Percentiles rank a stretch among this genome's conserved stretches.
Conservation (phyloP, 495 filamentous ascomycete genomes). For the Xylaria venustula region DNA sequence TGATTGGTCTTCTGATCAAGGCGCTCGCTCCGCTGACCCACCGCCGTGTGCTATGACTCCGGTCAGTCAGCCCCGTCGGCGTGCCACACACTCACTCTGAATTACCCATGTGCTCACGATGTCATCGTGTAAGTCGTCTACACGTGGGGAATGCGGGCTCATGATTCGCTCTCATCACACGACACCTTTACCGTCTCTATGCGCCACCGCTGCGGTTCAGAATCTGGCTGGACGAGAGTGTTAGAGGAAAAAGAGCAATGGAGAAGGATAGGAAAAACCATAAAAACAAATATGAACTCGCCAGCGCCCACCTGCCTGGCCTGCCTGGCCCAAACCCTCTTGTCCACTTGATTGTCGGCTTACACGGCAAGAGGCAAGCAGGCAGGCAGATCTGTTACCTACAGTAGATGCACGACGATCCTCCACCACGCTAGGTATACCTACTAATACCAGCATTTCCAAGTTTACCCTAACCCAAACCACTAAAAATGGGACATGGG, state of each 20-base stretch:
- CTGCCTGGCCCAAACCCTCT: neutral
- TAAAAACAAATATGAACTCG: neutral
- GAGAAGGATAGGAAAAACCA: neutral
- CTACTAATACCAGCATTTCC: too few relatives aligned
- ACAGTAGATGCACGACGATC: too few relatives aligned
- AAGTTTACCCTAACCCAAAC: too few relatives aligned
- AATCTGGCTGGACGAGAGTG: neutral
- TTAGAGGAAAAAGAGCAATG: neutral
- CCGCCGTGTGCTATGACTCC: neutral
- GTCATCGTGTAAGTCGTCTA: conserved; percentile 9
- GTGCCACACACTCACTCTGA: neutral
- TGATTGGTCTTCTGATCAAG: conserved; percentile 3
- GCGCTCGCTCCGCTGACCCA: conserved; percentile 8
- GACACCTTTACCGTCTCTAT: neutral
- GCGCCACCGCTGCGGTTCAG: neutral
- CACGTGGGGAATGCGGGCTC: conserved; percentile 27
- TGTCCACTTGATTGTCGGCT: neutral
- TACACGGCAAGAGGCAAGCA: neutral
- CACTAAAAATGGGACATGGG: too few relatives aligned
- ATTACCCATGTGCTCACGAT: conserved; percentile 2
- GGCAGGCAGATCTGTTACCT: too few relatives aligned
- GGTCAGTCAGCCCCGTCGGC: neutral
- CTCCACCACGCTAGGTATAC: too few relatives aligned
- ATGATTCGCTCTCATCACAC: conserved; percentile 22
- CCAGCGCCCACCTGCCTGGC: conserved; percentile 6